phyloP scores from a whole-genome alignment of 441 rosid genomes.

The Cnidoscolus chayamansa region DNA sequence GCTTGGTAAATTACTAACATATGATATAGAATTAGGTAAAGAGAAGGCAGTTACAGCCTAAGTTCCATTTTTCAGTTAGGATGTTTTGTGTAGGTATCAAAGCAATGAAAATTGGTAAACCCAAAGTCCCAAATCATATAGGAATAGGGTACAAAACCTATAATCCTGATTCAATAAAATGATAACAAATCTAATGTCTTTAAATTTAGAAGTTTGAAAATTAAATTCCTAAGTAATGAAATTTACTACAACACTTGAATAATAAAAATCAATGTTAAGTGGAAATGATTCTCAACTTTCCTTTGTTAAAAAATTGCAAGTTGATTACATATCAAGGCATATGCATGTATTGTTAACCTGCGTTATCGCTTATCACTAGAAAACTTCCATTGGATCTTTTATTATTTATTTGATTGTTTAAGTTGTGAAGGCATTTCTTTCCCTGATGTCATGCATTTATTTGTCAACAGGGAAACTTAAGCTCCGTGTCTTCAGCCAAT shows the following conservation, averaged over 20 bases:
- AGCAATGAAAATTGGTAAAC: not conserved
- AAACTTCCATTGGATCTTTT: not conserved
- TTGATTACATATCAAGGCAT: too few relatives aligned
- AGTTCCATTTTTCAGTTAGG: too few relatives aligned
- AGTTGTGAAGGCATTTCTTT: not conserved
- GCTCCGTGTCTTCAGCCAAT: slow-evolving; percentile 34
- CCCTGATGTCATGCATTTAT: not conserved
- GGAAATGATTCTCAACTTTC: not conserved
- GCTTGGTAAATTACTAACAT: too few relatives aligned
- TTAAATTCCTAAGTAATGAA: not conserved
- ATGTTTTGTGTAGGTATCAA: not conserved
- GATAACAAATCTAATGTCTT: not conserved
- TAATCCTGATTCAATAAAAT: not conserved
- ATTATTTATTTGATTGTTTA: not conserved
- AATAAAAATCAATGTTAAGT: not conserved
- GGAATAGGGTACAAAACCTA: not conserved
- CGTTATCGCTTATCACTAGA: too few relatives aligned
- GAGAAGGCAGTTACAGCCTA: too few relatives aligned
- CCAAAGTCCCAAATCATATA: not conserved
- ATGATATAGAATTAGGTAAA: too few relatives aligned
- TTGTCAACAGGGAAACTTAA: slow-evolving; percentile 40
- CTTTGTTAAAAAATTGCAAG: too few relatives aligned
- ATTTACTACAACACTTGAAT: not conserved
- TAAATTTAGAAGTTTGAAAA: not conserved
- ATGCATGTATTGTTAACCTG: too few relatives aligned